These are phyloP conservation scores for Diacronema lutheri DNA, from an alignment of 78 protist species.

Conservation along the genomic window DNA sequence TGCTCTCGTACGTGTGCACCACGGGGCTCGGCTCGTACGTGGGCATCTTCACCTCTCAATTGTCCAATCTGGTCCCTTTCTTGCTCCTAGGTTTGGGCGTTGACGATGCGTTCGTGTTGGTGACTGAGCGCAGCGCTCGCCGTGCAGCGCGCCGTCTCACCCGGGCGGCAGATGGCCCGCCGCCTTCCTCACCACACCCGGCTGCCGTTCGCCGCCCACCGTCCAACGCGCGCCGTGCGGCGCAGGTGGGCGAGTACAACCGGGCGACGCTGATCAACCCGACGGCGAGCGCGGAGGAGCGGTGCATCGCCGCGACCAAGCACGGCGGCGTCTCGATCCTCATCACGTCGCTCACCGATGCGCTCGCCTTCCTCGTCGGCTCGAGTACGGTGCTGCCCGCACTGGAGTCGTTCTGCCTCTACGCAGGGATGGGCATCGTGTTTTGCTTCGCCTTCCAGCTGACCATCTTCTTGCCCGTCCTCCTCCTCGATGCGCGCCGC, in stretches of 20 bases:
- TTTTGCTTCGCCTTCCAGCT: constrained; percentile 18
- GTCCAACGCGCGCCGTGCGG: too few relatives aligned
- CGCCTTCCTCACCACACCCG: too few relatives aligned
- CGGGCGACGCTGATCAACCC: too few relatives aligned
- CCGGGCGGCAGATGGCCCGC: too few relatives aligned
- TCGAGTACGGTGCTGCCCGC: background rate
- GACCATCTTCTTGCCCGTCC: constrained; percentile 15
- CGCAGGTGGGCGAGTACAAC: too few relatives aligned
- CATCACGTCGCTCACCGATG: constrained; percentile 44
- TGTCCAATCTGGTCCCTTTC: constrained; percentile 27
- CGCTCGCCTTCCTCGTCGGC: constrained; percentile 37
- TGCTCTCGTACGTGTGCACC: constrained; percentile 6
- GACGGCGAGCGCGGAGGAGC: background rate
- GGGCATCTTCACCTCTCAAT: background rate
- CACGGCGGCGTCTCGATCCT: constrained; percentile 34
- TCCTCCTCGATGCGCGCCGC: constrained; percentile 15
- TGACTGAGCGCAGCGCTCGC: too few relatives aligned
- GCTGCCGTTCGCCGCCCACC: too few relatives aligned
- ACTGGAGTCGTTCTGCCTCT: constrained; percentile 31
- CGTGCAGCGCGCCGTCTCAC: too few relatives aligned
- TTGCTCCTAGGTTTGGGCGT: constrained; percentile 57
- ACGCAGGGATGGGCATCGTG: constrained; percentile 22
- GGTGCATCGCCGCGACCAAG: background rate
- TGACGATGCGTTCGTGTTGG: constrained; percentile 49
- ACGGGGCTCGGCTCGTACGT: background rate